Conservation (phyloP, 2,329 filamentous ascomycete species). For the Apiospora pterosperma region DNA sequence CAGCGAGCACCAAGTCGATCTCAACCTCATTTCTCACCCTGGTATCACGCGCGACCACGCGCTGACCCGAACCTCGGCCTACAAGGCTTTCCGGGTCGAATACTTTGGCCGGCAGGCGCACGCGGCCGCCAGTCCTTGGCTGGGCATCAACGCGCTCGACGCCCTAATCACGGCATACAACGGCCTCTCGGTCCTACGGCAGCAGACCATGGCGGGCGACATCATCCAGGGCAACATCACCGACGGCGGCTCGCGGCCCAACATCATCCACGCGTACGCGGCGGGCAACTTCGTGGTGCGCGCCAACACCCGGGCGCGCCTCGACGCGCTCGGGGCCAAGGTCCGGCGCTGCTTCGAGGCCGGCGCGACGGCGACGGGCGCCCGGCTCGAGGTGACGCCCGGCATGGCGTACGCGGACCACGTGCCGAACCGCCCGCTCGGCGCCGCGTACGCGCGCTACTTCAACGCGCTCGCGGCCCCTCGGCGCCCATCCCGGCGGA, state of each 20-base stretch:
- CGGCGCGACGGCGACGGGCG: constrained; percentile 47
- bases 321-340: constrained; percentile 36
- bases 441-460: constrained; percentile 38
- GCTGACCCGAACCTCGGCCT: constrained; percentile 50
- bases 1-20: constrained; percentile 31
- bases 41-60: constrained; percentile 40
- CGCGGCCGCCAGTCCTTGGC: constrained; percentile 54
- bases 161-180: constrained; percentile 49
- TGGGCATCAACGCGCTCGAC: constrained; percentile 58
- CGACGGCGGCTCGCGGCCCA: constrained; percentile 49
- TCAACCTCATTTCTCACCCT: constrained; percentile 40
- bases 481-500: constrained; percentile 27
- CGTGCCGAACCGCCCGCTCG: constrained; percentile 50
- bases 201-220: constrained; percentile 51
- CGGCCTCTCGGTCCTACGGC: constrained; percentile 47
- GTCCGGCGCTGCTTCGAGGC: constrained; percentile 45
- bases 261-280: constrained; percentile 50
- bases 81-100: constrained; percentile 43
- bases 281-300: constrained; percentile 29
- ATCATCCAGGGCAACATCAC: constrained; percentile 50
- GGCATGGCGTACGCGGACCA: constrained; percentile 49
- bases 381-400: constrained; percentile 39
- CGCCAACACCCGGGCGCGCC: constrained; percentile 30
- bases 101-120: constrained; percentile 55
- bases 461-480: constrained; percentile 39